Evolutionary conservation across 208 protist genomes (phyloP), one percentile per base, ranked within the genome.

Genomic region (Acanthamoeba triangularis): DNA sequence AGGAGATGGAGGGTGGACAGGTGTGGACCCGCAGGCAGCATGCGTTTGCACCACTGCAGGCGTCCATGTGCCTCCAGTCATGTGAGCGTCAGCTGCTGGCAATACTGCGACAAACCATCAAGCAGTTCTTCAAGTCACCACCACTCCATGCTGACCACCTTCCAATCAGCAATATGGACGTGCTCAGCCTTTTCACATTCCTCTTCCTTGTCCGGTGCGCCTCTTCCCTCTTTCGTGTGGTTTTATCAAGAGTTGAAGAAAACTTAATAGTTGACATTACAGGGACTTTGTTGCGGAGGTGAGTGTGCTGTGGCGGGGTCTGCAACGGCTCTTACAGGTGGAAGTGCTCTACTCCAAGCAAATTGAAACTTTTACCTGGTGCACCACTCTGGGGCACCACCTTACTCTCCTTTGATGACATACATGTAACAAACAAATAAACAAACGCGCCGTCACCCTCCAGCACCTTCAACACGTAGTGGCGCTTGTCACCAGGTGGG

Each of bases 341-440:
- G 87, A 93, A 30, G 65, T 35, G 56, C 87, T 93, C 87, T 93
- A 93, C 87, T 69, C 49, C 23, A 67, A 74, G 35, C 56, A 93
- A 23, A 93, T 93, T 28, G 30, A 37, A 23, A 37, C 52, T 0
- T 16, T 28, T 56, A 3, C 76, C 47, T 85, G 33, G n/a, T 85
- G 76, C 41, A 1, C 28, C n/a, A 11, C 35, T 37, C 76, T 85
- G 11, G 44, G 76, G 11, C 76, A 23, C 13, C 76, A 37, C 8
- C 76, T 85, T 23, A 13, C 28, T 8, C 67, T 8, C 67, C 0
- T 76, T 2, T 76, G 30, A 76, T 2, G 4, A 65, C 2, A 8
- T 1, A n/a, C 16, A 1, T 65, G 16, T 20, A 5, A 10, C 2
- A 65, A 65, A n/a, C 16, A 65, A 10, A 63, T 3, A 25, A 65